These are phyloP conservation scores for Cutaneotrichosporon dermatis DNA, from an alignment of 1,284 basidiomycete genomes.

Conservation along the genomic window DNA sequence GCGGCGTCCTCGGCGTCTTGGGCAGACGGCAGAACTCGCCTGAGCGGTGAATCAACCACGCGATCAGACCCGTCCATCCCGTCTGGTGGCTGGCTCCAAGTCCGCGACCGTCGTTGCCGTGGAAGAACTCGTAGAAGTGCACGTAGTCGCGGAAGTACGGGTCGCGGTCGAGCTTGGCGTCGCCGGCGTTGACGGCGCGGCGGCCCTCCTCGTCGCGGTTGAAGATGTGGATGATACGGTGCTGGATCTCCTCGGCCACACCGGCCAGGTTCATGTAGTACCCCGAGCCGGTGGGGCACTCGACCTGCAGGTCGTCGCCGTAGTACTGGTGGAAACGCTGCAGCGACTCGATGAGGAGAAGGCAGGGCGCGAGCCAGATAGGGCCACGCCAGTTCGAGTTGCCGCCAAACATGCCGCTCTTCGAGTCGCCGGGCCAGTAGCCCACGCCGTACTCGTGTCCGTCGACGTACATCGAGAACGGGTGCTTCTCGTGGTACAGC, in stretches of 20 bases:
- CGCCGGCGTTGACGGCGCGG: constrained; percentile 87
- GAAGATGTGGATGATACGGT: constrained; percentile 93
- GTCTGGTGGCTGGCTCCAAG: constrained; percentile 96
- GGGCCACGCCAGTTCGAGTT: constrained; percentile 93
- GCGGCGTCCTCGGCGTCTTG: constrained; percentile 68
- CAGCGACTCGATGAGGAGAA: constrained; percentile 58
- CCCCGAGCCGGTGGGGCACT: constrained; percentile 92
- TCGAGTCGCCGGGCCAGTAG: constrained; percentile 97
- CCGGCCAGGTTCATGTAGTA: constrained; percentile 91
- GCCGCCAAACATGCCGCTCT: constrained; percentile 84
- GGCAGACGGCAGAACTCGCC: constrained; percentile 78
- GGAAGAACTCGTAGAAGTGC: constrained; percentile 69
- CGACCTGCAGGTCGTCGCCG: constrained; percentile 78
- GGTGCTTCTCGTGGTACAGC: constrained; percentile 81
- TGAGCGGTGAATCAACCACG: constrained; percentile 77
- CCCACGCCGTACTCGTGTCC: constrained; percentile 86
- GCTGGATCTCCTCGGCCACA: constrained; percentile 94
- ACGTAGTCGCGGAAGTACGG: constrained; percentile 91
- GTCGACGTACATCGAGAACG: constrained; percentile 91
- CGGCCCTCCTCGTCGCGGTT: constrained; percentile 78
- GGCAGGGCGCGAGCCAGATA: constrained; percentile 90
- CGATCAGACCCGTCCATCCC: constrained; percentile 91
- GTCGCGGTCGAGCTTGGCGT: constrained; percentile 78
- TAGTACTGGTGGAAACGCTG: constrained; percentile 98
- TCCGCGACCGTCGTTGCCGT: constrained; percentile 85